A percentile compares a stretch with the other conserved stretches of the same genome.
These are phyloP conservation scores for Aspergillus sp. DNA, from an alignment of 2,329 filamentous ascomycete genomes.

Conservation along the genomic window DNA sequence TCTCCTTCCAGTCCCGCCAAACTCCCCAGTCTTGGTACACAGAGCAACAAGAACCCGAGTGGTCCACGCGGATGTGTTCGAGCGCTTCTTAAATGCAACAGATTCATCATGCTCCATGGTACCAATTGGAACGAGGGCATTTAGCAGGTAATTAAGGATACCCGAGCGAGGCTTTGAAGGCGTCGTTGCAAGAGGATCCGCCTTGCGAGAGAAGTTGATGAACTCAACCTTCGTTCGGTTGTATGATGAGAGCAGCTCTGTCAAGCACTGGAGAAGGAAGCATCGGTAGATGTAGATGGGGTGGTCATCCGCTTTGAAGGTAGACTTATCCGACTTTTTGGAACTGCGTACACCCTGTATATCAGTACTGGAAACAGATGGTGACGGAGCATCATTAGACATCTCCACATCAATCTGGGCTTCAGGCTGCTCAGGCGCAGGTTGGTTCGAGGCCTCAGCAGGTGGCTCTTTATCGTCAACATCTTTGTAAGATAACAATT, in stretches of 20 bases:
- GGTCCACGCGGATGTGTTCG: constrained; percentile 78
- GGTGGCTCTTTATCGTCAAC: constrained; percentile 76
- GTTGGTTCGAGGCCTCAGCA: constrained; percentile 20
- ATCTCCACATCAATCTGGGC: constrained; percentile 47
- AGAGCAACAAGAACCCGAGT: constrained; percentile 82
- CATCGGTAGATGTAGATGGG: constrained; percentile 95
- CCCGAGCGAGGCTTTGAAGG: constrained; percentile 91
- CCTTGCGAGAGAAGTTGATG: constrained; percentile 96
- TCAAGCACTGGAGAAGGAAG: constrained; percentile 86
- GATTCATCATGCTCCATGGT: constrained; percentile 69
- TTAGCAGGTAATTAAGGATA: constrained; percentile 89
- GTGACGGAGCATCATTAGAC: constrained; percentile 35
- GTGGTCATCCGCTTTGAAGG: constrained; percentile 88
- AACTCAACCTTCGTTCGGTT: constrained; percentile 96
- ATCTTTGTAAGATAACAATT: constrained; percentile 85
- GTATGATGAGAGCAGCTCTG: constrained; percentile 86
- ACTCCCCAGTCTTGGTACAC: constrained; percentile 82
- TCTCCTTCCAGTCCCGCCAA: constrained; percentile 54
- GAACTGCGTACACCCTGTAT: constrained; percentile 33
- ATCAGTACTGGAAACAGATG: constrained; percentile 27
- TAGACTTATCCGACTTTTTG: constrained; percentile 64
- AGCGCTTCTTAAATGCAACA: constrained; percentile 74
- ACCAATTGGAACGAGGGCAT: constrained; percentile 65
- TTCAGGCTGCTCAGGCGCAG: constrained; percentile 28
- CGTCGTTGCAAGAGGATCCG: constrained; percentile 75